phyloP scores from a whole-genome alignment of 2,329 filamentous ascomycete genomes.

The Trichoderma koningiopsis region DNA sequence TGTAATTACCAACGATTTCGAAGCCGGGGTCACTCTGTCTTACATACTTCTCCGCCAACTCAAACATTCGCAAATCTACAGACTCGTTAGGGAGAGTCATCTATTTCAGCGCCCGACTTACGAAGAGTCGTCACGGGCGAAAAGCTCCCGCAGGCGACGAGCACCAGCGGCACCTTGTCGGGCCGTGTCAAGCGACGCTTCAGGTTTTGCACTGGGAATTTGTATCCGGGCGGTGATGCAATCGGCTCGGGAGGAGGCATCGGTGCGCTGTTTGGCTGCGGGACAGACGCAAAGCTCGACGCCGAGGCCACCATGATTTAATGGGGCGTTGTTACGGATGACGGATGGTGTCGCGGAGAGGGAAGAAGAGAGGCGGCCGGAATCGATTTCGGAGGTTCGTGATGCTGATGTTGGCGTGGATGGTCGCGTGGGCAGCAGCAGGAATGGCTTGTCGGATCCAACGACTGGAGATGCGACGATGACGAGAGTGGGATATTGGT shows the following conservation, averaged over 20 bases:
- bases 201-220: constrained; percentile 60
- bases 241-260: constrained; percentile 4
- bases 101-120: constrained; percentile 3
- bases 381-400: neutral
- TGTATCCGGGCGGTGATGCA: constrained; percentile 43
- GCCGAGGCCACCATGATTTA: constrained; percentile 15
- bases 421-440: neutral
- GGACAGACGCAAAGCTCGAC: constrained; percentile 16
- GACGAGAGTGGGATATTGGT: neutral
- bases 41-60: constrained; percentile 77
- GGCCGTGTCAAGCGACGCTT: constrained; percentile 55
- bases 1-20: constrained; percentile 80
- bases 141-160: constrained; percentile 69
- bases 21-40: constrained; percentile 61
- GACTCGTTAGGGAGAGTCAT: neutral
- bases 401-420: neutral
- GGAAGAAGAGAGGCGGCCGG: neutral
- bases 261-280: constrained; percentile 3
- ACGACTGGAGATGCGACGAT: neutral
- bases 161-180: constrained; percentile 63
- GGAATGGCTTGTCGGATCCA: neutral
- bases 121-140: constrained; percentile 71
- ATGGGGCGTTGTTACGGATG: neutral
- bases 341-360: neutral
- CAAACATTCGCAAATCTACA: constrained; percentile 75